A percentile compares a stretch with the other conserved stretches of the same genome.
Evolutionary conservation across 2,329 filamentous ascomycete genomes (phyloP).

Genomic region (Nothophoma quercina): DNA sequence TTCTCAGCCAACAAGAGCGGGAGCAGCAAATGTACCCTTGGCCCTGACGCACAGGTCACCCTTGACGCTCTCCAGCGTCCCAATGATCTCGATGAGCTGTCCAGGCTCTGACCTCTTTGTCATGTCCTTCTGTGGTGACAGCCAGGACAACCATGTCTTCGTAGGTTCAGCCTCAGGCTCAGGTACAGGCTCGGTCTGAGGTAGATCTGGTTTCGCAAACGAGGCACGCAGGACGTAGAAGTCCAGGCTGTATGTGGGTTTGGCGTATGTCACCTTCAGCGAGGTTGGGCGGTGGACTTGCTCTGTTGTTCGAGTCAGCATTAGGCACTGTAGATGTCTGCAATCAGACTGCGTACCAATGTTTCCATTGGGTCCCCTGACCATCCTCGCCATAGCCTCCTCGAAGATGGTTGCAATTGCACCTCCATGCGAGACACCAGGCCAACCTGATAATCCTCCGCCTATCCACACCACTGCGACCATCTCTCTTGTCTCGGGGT

Average conservation of each 20-base stretch:
- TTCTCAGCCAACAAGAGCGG: constrained; percentile 10
- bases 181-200: constrained; percentile 33
- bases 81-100: constrained; percentile 58
- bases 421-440: constrained; percentile 75
- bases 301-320: constrained; percentile 25
- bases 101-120: constrained; percentile 54
- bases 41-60: constrained; percentile 67
- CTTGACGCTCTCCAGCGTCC: constrained; percentile 62
- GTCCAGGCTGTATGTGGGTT: constrained; percentile 64
- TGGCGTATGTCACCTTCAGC: constrained; percentile 66
- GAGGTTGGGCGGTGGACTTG: constrained; percentile 43
- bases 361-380: constrained; percentile 57
- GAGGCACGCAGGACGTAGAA: constrained; percentile 70
- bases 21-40: constrained; percentile 41
- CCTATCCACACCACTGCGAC: constrained; percentile 74
- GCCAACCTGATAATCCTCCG: constrained; percentile 71
- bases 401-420: constrained; percentile 72
- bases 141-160: constrained; percentile 41
- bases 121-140: constrained; percentile 46
- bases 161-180: constrained; percentile 34
- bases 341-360: constrained; percentile 32
- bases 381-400: constrained; percentile 73
- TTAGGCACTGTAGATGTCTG: not conserved
- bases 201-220: constrained; percentile 43
- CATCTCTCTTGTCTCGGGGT: constrained; percentile 64